phyloP scores from a whole-genome alignment of 2,329 filamentous ascomycete genomes.

The Epichloe typhina region DNA sequence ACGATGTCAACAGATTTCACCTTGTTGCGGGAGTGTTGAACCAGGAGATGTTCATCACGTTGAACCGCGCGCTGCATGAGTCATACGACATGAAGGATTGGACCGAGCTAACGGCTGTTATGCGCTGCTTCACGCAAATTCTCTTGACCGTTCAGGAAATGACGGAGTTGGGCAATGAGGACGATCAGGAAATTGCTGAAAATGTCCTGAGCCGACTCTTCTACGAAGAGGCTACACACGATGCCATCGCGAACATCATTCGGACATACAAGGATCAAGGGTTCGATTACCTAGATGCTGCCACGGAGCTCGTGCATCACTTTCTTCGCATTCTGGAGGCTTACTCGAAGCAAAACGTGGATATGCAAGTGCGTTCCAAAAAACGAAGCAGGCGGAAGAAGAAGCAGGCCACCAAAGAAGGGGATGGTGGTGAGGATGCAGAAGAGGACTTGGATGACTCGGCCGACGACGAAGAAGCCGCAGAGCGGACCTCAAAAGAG shows the following conservation, averaged over 20 bases:
- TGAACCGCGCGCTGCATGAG: slow-evolving; percentile 72
- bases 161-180: slow-evolving; percentile 68
- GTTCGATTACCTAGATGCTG: slow-evolving; percentile 84
- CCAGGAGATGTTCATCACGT: slow-evolving; percentile 84
- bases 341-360: slow-evolving; percentile 88
- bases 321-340: slow-evolving; percentile 84
- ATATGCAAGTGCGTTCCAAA: slow-evolving; percentile 82
- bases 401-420: slow-evolving; percentile 45
- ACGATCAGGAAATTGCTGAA: slow-evolving; percentile 96
- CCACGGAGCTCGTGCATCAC: slow-evolving; percentile 81
- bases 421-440: slow-evolving; percentile 28
- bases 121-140: slow-evolving; percentile 93
- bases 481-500: slow-evolving; percentile 60
- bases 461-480: slow-evolving; percentile 57
- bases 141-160: slow-evolving; percentile 87
- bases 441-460: slow-evolving; percentile 54
- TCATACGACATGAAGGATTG: slow-evolving; percentile 74
- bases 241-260: slow-evolving; percentile 67
- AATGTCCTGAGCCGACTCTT: slow-evolving; percentile 97
- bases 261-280: slow-evolving; percentile 86
- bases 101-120: slow-evolving; percentile 73
- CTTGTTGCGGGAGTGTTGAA: slow-evolving; percentile 82
- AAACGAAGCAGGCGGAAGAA: slow-evolving; percentile 63
- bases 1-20: slow-evolving; percentile 63
- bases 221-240: slow-evolving; percentile 91